phyloP scores from a whole-genome alignment of 2,329 filamentous ascomycete species.

The Cercospora sp. region DNA sequence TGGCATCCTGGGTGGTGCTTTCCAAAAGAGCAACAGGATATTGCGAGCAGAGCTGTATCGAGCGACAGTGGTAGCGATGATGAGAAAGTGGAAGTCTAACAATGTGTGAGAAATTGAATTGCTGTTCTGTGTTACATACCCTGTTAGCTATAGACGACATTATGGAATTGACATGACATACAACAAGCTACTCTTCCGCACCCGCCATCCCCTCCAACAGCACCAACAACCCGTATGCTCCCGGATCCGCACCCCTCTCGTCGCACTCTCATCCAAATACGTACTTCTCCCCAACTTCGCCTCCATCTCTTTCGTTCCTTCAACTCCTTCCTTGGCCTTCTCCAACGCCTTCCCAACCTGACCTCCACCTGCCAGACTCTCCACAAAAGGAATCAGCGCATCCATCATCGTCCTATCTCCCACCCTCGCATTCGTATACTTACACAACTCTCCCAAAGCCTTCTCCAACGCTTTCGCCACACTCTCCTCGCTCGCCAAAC shows the following conservation, averaged over 20 bases:
- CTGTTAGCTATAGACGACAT: neutral
- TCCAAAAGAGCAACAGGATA: constrained; percentile 26
- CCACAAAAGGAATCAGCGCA: constrained; percentile 40
- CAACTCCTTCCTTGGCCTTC: constrained; percentile 35
- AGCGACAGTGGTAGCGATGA: constrained; percentile 18
- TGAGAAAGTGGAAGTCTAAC: neutral
- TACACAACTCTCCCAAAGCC: constrained; percentile 36
- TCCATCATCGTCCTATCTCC: constrained; percentile 44
- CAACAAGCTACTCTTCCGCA: neutral
- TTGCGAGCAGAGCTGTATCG: constrained; percentile 12
- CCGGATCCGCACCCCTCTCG: constrained; percentile 41
- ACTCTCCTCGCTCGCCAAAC: constrained; percentile 28
- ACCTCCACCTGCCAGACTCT: constrained; percentile 30
- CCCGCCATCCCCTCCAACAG: constrained; percentile 39
- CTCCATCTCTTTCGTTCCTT: constrained; percentile 40
- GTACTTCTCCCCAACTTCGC: constrained; percentile 40
- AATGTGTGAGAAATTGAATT: neutral
- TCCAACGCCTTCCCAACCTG: constrained; percentile 32
- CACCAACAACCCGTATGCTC: constrained; percentile 41
- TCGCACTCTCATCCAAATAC: constrained; percentile 42
- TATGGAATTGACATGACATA: neutral
- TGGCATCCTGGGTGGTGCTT: constrained; percentile 40
- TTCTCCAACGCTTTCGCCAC: constrained; percentile 32
- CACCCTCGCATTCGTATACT: constrained; percentile 39
- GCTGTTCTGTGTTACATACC: neutral